Evolutionary conservation across 805 yeast species (phyloP).

Genomic region (Teunomyces barrocoloradensis): DNA sequence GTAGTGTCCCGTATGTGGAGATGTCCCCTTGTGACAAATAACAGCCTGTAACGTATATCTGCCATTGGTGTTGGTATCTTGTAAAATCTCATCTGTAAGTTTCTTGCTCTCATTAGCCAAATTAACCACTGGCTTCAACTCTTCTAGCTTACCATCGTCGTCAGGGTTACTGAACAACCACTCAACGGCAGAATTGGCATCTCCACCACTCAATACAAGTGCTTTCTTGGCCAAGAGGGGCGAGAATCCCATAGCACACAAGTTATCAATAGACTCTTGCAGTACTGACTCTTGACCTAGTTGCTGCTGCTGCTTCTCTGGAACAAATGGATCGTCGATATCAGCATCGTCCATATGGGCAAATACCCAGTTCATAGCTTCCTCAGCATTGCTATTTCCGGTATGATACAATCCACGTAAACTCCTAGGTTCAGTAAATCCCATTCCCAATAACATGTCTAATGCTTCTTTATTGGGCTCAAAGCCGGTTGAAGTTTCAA

Average conservation of each 20-base stretch:
- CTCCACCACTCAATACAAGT: conserved; percentile 52
- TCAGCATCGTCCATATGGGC: conserved; percentile 83
- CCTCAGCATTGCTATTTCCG: conserved; percentile 62
- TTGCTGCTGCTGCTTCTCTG: conserved; percentile 15
- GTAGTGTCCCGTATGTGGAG: conserved; percentile 91
- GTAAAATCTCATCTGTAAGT: conserved; percentile 13
- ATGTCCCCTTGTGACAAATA: conserved; percentile 84
- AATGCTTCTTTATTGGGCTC: conserved; percentile 56
- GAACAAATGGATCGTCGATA: conserved; percentile 61
- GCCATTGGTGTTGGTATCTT: conserved; percentile 15
- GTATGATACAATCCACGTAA: conserved; percentile 69
- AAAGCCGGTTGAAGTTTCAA: conserved; percentile 27
- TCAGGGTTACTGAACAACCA: conserved; percentile 87
- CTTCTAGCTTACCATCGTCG: conserved; percentile 60
- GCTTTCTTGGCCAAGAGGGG: conserved; percentile 70
- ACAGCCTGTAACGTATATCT: conserved; percentile 57
- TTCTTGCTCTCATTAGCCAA: conserved; percentile 19
- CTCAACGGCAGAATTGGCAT: conserved; percentile 77
- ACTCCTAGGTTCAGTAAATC: conserved; percentile 72
- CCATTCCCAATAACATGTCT: conserved; percentile 68
- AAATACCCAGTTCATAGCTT: conserved; percentile 88
- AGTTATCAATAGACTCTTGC: conserved; percentile 42
- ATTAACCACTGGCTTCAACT: conserved; percentile 22
- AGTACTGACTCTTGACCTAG: conserved; percentile 20
- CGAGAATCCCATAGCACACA: conserved; percentile 78